phyloP scores from a whole-genome alignment of 2,329 filamentous ascomycete species.

The Fusarium brevicatenulatum region DNA sequence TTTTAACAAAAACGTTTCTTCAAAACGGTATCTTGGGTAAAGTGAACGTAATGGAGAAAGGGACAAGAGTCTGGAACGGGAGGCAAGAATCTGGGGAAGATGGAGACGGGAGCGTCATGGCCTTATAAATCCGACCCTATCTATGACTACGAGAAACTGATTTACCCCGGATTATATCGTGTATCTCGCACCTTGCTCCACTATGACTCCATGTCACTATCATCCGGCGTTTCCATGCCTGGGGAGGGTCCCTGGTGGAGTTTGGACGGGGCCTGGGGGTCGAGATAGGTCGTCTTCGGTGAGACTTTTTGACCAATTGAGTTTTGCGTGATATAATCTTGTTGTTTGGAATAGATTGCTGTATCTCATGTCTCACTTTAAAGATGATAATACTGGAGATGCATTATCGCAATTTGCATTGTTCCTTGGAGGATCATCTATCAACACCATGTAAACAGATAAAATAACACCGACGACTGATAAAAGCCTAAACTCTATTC shows the following conservation, averaged over 20 bases:
- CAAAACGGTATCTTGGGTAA: background rate
- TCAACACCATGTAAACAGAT: background rate
- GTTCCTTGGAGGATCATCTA: background rate
- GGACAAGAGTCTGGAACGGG: background rate
- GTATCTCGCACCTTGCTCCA: slow-evolving; percentile 12
- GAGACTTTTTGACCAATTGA: background rate
- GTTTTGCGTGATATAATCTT: slow-evolving; percentile 4
- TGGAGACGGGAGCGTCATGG: slow-evolving; percentile 6
- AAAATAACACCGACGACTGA: background rate
- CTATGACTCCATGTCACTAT: slow-evolving; percentile 17
- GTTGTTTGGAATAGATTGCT: background rate
- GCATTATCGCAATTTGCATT: background rate
- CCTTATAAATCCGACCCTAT: slow-evolving; percentile 11
- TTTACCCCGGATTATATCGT: slow-evolving; percentile 28
- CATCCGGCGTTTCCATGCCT: slow-evolving; percentile 4
- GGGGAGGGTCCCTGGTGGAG: background rate
- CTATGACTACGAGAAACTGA: slow-evolving; percentile 29
- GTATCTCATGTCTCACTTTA: background rate
- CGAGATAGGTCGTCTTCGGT: background rate
- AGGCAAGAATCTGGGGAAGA: slow-evolving; percentile 26
- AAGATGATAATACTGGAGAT: background rate
- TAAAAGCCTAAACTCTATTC: background rate
- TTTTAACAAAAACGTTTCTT: no score
- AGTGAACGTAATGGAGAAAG: background rate
- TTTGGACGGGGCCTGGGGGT: background rate